A percentile compares a stretch with the other conserved stretches of the same genome.
phyloP scores from a whole-genome alignment of 2,329 filamentous ascomycete species.

The Aspergillus aculeatinus region DNA sequence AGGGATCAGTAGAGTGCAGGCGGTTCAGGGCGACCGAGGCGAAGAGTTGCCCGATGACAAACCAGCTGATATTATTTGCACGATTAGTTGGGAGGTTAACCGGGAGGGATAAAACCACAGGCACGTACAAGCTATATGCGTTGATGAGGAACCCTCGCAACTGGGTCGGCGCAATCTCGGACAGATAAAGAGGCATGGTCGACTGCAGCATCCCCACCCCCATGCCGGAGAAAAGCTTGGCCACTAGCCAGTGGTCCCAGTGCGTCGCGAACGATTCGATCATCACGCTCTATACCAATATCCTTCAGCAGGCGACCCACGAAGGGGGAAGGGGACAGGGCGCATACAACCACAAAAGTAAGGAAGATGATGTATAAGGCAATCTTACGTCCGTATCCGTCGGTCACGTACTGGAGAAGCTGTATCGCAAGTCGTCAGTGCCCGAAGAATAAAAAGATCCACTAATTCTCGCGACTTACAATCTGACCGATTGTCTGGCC shows the following conservation, averaged over 20 bases:
- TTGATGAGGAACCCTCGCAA: conserved; percentile 44
- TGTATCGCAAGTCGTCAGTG: neutral
- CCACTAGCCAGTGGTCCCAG: conserved; percentile 45
- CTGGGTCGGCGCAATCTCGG: conserved; percentile 44
- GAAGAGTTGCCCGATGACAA: conserved; percentile 45
- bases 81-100: too few relatives aligned
- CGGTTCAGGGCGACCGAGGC: conserved; percentile 44
- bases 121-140: conserved; percentile 39
- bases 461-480: conserved; percentile 16
- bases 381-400: conserved; percentile 37
- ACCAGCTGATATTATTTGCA: conserved; percentile 34
- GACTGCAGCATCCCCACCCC: conserved; percentile 47
- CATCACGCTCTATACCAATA: conserved; percentile 31
- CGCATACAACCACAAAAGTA: conserved; percentile 28
- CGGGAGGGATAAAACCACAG: too few relatives aligned
- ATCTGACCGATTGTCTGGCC: conserved; percentile 43
- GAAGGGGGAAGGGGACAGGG: neutral
- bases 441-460: too few relatives aligned
- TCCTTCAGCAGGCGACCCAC: too few relatives aligned
- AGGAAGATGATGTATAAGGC: conserved; percentile 39
- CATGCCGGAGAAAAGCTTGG: conserved; percentile 38
- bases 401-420: conserved; percentile 39
- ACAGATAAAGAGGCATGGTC: conserved; percentile 44
- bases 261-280: conserved; percentile 38
- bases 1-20: conserved; percentile 31